Conservation (phyloP, 306 rosid species). For the Quercus engelmannii region DNA sequence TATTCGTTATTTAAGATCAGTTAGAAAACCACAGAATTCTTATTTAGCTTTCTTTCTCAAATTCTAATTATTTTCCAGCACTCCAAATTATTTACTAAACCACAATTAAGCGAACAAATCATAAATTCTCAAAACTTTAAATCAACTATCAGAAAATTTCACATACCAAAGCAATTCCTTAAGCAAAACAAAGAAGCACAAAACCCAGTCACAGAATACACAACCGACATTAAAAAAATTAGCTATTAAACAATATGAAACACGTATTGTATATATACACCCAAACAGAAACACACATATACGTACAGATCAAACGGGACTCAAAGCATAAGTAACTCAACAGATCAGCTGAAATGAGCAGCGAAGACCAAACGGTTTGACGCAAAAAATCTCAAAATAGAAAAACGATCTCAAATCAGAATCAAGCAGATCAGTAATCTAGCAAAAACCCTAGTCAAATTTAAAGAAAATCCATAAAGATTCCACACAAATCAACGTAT, state of each 20-base stretch:
- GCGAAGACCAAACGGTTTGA: not conserved
- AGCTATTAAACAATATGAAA: not conserved
- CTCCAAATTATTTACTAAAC: not conserved
- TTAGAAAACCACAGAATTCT: too few relatives aligned
- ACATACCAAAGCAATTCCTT: not conserved
- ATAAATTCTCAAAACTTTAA: not conserved
- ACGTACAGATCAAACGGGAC: not conserved
- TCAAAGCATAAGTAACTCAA: not conserved
- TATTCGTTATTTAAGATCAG: too few relatives aligned
- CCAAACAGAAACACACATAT: not conserved
- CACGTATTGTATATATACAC: not conserved
- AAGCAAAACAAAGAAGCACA: not conserved
- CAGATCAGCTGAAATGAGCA: not conserved
- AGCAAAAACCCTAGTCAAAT: not conserved
- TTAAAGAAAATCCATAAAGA: not conserved
- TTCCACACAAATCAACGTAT: not conserved
- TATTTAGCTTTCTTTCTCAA: too few relatives aligned
- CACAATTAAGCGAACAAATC: not conserved
- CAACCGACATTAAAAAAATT: not conserved
- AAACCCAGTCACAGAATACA: not conserved
- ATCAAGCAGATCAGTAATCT: not conserved
- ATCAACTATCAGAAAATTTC: not conserved
- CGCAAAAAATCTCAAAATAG: not conserved
- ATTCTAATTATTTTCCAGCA: too few relatives aligned
- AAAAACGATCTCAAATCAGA: not conserved